Percentiles rank a stretch among this genome's conserved stretches.
phyloP scores from a whole-genome alignment of 1,284 basidiomycete species.

The Heterobasidion annosum region DNA sequence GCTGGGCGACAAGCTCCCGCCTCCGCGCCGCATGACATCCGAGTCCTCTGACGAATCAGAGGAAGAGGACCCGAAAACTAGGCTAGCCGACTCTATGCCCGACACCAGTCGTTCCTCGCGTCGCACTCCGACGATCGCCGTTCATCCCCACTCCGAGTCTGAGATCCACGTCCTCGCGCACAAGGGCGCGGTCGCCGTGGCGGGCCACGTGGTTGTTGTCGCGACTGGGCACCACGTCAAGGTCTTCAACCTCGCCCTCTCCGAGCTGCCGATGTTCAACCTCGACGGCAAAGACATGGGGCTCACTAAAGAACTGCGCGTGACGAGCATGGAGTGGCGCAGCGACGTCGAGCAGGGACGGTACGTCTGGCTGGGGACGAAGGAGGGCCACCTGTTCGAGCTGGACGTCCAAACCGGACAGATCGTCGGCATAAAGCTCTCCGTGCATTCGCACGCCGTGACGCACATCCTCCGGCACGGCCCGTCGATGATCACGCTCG shows the following conservation, averaged over 20 bases:
- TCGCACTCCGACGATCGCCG: constrained; percentile 50
- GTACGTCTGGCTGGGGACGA: constrained; percentile 80
- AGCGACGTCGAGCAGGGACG: constrained; percentile 27
- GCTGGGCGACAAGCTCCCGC: constrained; percentile 59
- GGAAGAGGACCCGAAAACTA: constrained; percentile 21
- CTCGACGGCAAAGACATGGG: constrained; percentile 58
- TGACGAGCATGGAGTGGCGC: constrained; percentile 70
- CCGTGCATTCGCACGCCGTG: constrained; percentile 59
- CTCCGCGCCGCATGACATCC: constrained; percentile 36
- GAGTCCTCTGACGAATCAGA: constrained; percentile 14
- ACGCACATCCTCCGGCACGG: constrained; percentile 67
- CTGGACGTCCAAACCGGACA: constrained; percentile 58
- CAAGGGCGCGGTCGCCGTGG: constrained; percentile 45
- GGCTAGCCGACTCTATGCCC: constrained; percentile 56
- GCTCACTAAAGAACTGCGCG: constrained; percentile 54
- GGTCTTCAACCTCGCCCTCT: constrained; percentile 49
- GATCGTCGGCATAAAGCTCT: constrained; percentile 47
- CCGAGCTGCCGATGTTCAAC: constrained; percentile 36
- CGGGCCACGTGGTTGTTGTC: constrained; percentile 56
- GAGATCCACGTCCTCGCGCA: constrained; percentile 52
- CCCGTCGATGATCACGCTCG: constrained; percentile 65
- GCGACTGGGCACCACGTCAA: constrained; percentile 54
- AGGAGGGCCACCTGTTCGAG: constrained; percentile 82
- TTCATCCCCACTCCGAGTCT: constrained; percentile 33
- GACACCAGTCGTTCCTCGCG: constrained; percentile 79